Conservation (phyloP, 1,139 yeast genomes). For the Diutina pseudorugosa region DNA sequence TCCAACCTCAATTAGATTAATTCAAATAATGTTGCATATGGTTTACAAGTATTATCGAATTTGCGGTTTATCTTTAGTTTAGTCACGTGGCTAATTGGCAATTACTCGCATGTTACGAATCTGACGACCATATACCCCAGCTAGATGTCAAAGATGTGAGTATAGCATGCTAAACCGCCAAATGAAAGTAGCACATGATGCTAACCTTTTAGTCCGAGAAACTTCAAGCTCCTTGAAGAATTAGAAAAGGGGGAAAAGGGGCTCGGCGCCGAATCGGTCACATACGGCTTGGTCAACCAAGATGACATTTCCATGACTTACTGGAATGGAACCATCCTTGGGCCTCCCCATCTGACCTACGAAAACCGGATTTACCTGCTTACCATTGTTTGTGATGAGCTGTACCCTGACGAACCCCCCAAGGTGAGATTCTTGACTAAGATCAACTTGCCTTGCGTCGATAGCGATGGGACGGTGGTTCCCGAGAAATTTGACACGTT, state of each 20-base stretch:
- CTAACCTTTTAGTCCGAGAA: slow-evolving; percentile 57
- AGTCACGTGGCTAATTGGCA: background rate
- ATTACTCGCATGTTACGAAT: background rate
- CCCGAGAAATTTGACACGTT: slow-evolving; percentile 55
- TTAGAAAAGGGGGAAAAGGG: slow-evolving; percentile 98
- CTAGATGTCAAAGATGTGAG: slow-evolving; percentile 4
- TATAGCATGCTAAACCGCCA: background rate
- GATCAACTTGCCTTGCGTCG: slow-evolving; percentile 86
- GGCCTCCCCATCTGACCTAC: slow-evolving; percentile 92
- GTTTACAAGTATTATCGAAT: background rate
- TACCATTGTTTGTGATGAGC: slow-evolving; percentile 67
- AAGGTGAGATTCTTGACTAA: slow-evolving; percentile 65
- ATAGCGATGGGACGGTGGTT: slow-evolving; percentile 54
- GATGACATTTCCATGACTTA: slow-evolving; percentile 86
- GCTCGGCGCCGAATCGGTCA: slow-evolving; percentile 90
- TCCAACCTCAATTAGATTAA: too few relatives aligned
- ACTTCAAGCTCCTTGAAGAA: slow-evolving; percentile 87
- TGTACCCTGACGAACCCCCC: slow-evolving; percentile 88
- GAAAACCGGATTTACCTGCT: slow-evolving; percentile 89
- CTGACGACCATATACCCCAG: background rate
- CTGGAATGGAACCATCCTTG: slow-evolving; percentile 95
- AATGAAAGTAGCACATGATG: background rate
- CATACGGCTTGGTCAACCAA: slow-evolving; percentile 80
- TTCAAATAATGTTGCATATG: background rate
- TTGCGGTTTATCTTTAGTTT: background rate